phyloP scores from a whole-genome alignment of 192 early-diverging fungal species.

The Coemansia sp. region DNA sequence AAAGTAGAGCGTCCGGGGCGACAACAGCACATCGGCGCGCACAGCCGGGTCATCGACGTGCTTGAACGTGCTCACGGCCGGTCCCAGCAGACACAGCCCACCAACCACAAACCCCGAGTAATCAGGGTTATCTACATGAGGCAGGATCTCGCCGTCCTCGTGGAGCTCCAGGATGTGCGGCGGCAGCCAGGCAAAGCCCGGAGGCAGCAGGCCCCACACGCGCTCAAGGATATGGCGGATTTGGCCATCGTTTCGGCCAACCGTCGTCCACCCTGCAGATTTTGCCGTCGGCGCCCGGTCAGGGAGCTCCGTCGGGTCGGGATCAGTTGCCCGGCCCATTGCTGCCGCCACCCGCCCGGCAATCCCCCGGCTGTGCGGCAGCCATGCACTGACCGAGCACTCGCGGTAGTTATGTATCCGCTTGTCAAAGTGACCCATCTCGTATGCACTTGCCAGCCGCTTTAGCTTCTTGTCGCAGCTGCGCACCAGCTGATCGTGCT shows the following conservation, averaged over 20 bases:
- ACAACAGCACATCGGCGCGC: slow-evolving; percentile 58
- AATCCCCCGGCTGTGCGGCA: slow-evolving; percentile 19
- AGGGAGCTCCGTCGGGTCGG: slow-evolving; percentile 30
- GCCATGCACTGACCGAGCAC: slow-evolving; percentile 64
- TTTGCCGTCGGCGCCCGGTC: slow-evolving; percentile 16
- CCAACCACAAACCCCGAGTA: slow-evolving; percentile 71
- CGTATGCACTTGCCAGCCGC: slow-evolving; percentile 54
- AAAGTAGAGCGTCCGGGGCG: slow-evolving; percentile 65
- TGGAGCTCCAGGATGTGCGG: slow-evolving; percentile 78
- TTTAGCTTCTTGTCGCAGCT: slow-evolving; percentile 48
- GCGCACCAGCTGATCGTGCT: slow-evolving; percentile 43
- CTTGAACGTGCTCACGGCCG: slow-evolving; percentile 66
- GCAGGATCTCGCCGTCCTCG: slow-evolving; percentile 63
- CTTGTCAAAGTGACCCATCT: slow-evolving; percentile 71
- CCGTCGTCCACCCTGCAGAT: slow-evolving; percentile 40
- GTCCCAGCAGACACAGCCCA: slow-evolving; percentile 66
- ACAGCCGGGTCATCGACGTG: slow-evolving; percentile 56
- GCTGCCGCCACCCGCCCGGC: slow-evolving; percentile 22
- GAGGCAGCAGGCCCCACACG: slow-evolving; percentile 55
- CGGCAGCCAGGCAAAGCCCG: slow-evolving; percentile 57
- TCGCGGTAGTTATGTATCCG: slow-evolving; percentile 69
- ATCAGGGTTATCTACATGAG: slow-evolving; percentile 77
- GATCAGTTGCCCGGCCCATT: slow-evolving; percentile 16
- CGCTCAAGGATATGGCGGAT: slow-evolving; percentile 53
- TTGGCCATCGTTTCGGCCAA: slow-evolving; percentile 44